These are phyloP conservation scores for Umbelopsis sp. DNA, from an alignment of 371 early-diverging fungal genomes.

Conservation along the genomic window DNA sequence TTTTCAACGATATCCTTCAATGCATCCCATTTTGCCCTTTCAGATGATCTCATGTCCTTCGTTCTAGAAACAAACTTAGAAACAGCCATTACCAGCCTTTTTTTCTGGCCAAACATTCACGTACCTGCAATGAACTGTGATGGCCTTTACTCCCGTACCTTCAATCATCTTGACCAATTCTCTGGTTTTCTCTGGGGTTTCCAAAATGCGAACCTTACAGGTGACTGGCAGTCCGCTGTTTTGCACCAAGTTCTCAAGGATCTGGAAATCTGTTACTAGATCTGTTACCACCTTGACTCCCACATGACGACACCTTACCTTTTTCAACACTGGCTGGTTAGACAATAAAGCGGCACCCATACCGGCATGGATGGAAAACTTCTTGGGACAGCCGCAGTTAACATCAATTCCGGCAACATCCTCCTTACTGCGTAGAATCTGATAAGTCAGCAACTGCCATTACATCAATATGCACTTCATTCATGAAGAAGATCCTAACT, in stretches of 20 bases:
- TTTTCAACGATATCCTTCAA: constrained; percentile 71
- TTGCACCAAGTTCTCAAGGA: constrained; percentile 77
- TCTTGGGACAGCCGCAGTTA: constrained; percentile 98
- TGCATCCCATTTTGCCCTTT: constrained; percentile 88
- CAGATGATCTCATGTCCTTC: constrained; percentile 70
- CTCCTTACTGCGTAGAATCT: constrained; percentile 56
- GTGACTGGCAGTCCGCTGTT: constrained; percentile 78
- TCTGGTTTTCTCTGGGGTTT: constrained; percentile 77
- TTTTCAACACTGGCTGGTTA: constrained; percentile 80
- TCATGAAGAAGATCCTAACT: constrained; percentile 15
- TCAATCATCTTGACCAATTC: constrained; percentile 81
- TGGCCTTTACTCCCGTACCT: constrained; percentile 84
- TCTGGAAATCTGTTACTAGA: constrained; percentile 41
- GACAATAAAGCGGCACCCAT: constrained; percentile 95
- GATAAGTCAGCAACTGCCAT: not conserved
- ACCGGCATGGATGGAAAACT: constrained; percentile 90
- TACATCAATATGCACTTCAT: not conserved
- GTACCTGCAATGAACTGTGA: constrained; percentile 91
- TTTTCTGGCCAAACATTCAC: not conserved
- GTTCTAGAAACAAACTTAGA: constrained; percentile 42
- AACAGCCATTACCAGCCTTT: not conserved
- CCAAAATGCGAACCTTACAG: constrained; percentile 81
- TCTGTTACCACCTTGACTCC: not conserved
- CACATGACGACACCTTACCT: constrained; percentile 35
- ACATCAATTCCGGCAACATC: constrained; percentile 92